These are phyloP conservation scores for Boletus pseudopeckii DNA, from an alignment of 768 basidiomycete species.

Conservation along the genomic window DNA sequence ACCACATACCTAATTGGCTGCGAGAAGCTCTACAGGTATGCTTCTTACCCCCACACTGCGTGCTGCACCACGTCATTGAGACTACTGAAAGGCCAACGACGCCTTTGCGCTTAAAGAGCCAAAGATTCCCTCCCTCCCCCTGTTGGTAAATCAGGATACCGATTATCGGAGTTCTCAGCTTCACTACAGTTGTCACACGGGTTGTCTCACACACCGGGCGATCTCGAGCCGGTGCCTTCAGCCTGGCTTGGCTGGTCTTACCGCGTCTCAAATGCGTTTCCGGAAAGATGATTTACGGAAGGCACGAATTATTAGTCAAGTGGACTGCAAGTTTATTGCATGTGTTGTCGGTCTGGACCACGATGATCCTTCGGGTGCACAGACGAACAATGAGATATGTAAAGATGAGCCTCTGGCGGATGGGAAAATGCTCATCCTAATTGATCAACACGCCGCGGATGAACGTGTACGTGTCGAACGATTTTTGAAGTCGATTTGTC, in stretches of 20 bases:
- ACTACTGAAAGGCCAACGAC: constrained; percentile 46
- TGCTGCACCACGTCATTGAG: constrained; percentile 8
- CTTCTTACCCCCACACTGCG: constrained; percentile 12
- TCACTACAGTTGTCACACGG: constrained; percentile 15
- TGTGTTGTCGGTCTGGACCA: constrained; percentile 48
- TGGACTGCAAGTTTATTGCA: constrained; percentile 89
- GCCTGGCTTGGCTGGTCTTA: constrained; percentile 9
- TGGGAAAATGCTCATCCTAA: constrained; percentile 54
- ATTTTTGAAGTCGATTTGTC: constrained; percentile 72
- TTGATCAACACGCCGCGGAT: constrained; percentile 99
- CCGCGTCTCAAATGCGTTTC: constrained; percentile 38
- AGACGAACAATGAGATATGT: constrained; percentile 11
- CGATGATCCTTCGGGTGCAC: constrained; percentile 11
- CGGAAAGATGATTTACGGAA: constrained; percentile 49
- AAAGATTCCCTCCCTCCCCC: constrained; percentile 40
- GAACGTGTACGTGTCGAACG: constrained; percentile 90
- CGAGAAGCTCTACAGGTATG: constrained; percentile 54
- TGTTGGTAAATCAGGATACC: constrained; percentile 9
- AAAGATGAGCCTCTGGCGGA: constrained; percentile 17
- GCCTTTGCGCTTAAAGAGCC: constrained; percentile 50
- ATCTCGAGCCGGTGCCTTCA: constrained; percentile 8
- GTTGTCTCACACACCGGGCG: constrained; percentile 4
- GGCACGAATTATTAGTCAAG: constrained; percentile 71
- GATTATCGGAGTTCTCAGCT: constrained; percentile 7
- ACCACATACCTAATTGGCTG: constrained; percentile 59